Evolutionary conservation across 2,329 filamentous ascomycete species (phyloP), one percentile per base, ranked within the genome.

Genomic region (Aspergillus sp.): DNA sequence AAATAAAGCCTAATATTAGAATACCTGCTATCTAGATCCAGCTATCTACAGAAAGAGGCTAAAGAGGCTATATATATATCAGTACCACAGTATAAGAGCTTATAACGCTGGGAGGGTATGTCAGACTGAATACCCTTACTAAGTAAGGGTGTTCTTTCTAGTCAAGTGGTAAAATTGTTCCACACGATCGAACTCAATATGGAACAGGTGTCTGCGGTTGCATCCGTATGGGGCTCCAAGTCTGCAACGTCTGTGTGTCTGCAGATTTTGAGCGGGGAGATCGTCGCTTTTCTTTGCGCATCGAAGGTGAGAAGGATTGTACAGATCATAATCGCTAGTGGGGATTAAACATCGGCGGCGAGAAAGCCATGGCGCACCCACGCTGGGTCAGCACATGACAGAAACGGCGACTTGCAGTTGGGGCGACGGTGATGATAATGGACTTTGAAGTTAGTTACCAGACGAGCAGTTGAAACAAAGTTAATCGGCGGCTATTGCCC

Each of bases 341-440:
- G 53, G 31, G 52, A 44, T 21, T 44, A 21, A 44, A 49, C n/a
- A 12, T 40, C 21, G 33, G 17, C 14, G 51, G 14, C 33, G 3
- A 33, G n/a, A 41, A 41, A 41, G 27, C 21, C 44, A 55, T 33
- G 21, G 54, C 37, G 9, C 9, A 31, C 24, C 49, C 49, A 52
- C 48, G 27, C 55, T 48, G 48, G 41, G 49, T 24, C 33, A 54
- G 40, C 50, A 50, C 56, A 58, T 54, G 50, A 50, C 56, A 33
- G 23, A 58, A 50, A 14, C 21, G 39, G 50, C 51, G 44, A 52
- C 45, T 45, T 54, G 56, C 56, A 58, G 50, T 39, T 50, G 35
- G 9, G 14, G 14, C 15, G 35, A 37, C 7, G 35, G 6, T 37
- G 33, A 21, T 39, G 15, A 12, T 12, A 15, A 54, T 44, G 43